Conservation (phyloP, 306 rosid genomes). For the Medicago ruthenica region DNA sequence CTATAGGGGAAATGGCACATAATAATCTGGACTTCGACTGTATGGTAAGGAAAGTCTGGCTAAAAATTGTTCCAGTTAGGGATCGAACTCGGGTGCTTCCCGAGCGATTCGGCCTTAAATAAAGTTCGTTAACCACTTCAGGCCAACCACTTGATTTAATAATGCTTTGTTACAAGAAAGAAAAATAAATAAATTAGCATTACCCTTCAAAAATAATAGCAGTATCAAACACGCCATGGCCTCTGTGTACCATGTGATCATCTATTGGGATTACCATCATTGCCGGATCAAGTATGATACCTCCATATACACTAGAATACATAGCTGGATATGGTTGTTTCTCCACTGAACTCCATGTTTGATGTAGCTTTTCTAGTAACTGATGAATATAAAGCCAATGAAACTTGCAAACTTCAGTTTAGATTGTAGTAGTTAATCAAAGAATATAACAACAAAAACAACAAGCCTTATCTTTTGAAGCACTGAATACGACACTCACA, state of each 20-base stretch:
- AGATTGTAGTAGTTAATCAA: slow-evolving; percentile 8
- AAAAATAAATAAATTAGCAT: slow-evolving; percentile 9
- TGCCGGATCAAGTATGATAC: slow-evolving; percentile 87
- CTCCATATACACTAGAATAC: slow-evolving; percentile 88
- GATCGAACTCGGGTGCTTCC: neutral
- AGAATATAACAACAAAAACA: neutral
- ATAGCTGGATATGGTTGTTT: slow-evolving; percentile 80
- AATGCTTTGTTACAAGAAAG: slow-evolving; percentile 11
- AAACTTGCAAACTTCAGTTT: slow-evolving; percentile 34
- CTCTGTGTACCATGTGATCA: slow-evolving; percentile 75
- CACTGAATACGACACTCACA: neutral
- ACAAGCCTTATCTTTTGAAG: neutral
- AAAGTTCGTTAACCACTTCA: neutral
- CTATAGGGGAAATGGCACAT: neutral
- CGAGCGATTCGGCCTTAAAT: neutral
- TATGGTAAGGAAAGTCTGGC: neutral
- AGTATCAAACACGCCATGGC: slow-evolving; percentile 70
- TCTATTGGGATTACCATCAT: slow-evolving; percentile 70
- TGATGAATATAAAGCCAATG: slow-evolving; percentile 42
- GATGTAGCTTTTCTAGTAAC: slow-evolving; percentile 83
- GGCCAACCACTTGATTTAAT: neutral
- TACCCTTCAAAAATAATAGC: slow-evolving; percentile 72
- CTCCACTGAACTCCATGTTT: slow-evolving; percentile 71
- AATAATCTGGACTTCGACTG: neutral
- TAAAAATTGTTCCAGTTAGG: neutral